phyloP scores from a whole-genome alignment of 768 basidiomycete species.

The Lanmaoa rubissima region DNA sequence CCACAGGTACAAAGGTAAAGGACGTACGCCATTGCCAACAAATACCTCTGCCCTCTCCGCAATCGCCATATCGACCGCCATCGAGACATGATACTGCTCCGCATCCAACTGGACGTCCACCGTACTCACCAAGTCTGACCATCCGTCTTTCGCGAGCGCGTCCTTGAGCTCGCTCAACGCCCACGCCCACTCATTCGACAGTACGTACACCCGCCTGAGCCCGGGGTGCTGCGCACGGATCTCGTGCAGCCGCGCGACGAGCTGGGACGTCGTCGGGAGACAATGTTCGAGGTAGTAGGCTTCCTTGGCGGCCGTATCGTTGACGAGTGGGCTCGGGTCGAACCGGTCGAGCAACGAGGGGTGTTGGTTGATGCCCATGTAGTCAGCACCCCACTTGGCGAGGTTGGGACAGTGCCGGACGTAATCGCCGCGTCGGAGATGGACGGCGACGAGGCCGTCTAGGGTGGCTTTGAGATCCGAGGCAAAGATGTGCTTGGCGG shows the following conservation, averaged over 20 bases:
- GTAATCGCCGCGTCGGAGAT: conserved; percentile 59
- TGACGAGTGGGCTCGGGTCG: conserved; percentile 21
- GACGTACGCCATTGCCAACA: conserved; percentile 58
- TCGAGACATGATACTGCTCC: conserved; percentile 46
- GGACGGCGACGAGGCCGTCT: conserved; percentile 49
- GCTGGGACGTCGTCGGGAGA: conserved; percentile 40
- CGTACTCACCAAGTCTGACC: conserved; percentile 46
- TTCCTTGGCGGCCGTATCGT: background rate
- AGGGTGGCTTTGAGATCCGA: conserved; percentile 28
- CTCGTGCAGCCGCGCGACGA: conserved; percentile 38
- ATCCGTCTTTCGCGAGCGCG: conserved; percentile 45
- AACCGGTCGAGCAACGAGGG: conserved; percentile 42
- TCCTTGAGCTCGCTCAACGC: conserved; percentile 39
- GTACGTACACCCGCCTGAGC: conserved; percentile 41
- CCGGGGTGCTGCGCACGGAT: conserved; percentile 34
- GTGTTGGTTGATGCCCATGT: conserved; percentile 51
- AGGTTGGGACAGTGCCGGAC: conserved; percentile 56
- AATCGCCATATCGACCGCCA: conserved; percentile 61
- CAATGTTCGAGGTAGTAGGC: conserved; percentile 32
- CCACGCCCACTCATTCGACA: conserved; percentile 52
- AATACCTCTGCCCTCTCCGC: conserved; percentile 58
- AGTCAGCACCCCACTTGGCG: conserved; percentile 41
- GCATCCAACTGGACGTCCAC: conserved; percentile 41
- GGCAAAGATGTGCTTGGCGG: conserved; percentile 22
- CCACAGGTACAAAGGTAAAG: too few relatives aligned